Evolutionary conservation across 2,329 filamentous ascomycete species (phyloP).

Genomic region (Botryotinia calthae): DNA sequence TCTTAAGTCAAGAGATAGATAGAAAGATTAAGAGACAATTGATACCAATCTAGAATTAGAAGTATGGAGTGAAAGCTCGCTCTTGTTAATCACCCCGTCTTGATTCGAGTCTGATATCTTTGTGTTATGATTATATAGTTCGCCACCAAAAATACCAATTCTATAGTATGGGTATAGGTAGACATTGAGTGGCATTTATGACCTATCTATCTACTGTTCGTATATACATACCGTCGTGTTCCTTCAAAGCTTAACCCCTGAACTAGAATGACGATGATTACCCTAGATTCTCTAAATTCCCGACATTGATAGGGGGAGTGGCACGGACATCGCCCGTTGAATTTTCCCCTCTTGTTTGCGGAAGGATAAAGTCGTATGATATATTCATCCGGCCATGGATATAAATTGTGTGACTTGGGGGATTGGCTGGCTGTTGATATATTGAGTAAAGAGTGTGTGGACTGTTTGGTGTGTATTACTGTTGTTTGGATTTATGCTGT

Average conservation of each 20-base stretch:
- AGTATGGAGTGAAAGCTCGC: neutral
- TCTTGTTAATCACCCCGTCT: neutral
- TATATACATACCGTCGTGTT: neutral
- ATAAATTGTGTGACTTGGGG: neutral
- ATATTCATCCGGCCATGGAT: neutral
- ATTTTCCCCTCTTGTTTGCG: neutral
- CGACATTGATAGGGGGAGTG: neutral
- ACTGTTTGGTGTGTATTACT: neutral
- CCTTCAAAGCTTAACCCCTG: neutral
- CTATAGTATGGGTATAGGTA: neutral
- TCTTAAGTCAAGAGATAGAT: constrained; percentile 37
- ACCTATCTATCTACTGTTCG: neutral
- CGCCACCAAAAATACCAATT: neutral
- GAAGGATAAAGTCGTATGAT: neutral
- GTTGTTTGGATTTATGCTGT: neutral
- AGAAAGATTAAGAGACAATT: neutral
- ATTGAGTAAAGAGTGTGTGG: neutral
- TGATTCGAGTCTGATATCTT: neutral
- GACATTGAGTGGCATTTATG: neutral
- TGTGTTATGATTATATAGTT: neutral
- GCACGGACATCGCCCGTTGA: constrained; percentile 4
- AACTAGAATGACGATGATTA: neutral
- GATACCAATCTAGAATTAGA: constrained; percentile 19
- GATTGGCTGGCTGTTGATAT: neutral
- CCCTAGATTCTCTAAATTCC: neutral